These are phyloP conservation scores for Epichloe sp. DNA, from an alignment of 2,329 filamentous ascomycete species.

Conservation along the genomic window DNA sequence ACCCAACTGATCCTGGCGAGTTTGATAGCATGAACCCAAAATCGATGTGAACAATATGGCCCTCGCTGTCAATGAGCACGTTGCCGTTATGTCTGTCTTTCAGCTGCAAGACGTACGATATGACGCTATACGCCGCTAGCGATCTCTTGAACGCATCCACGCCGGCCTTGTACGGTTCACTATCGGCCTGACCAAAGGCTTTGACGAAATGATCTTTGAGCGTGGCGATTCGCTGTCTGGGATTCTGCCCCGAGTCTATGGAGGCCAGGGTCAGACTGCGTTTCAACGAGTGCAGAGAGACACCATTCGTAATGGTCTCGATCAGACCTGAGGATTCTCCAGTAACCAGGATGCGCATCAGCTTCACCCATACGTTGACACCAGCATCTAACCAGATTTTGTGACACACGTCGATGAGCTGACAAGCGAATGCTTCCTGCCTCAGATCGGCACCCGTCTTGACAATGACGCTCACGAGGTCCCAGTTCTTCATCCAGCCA, in stretches of 20 bases:
- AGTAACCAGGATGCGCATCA: conserved; percentile 77
- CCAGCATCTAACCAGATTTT: conserved; percentile 68
- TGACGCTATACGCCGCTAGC: conserved; percentile 75
- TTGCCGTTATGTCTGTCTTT: conserved; percentile 84
- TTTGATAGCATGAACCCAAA: conserved; percentile 87
- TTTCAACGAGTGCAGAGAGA: conserved; percentile 77
- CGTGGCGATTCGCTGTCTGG: conserved; percentile 63
- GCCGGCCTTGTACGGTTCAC: conserved; percentile 55
- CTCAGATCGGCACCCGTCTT: conserved; percentile 75
- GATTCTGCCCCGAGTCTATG: conserved; percentile 60
- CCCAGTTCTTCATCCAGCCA: conserved; percentile 85
- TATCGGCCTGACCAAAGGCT: conserved; percentile 59
- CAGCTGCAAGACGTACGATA: conserved; percentile 71
- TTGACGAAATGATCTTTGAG: conserved; percentile 73
- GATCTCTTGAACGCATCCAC: conserved; percentile 69
- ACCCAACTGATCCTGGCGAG: conserved; percentile 70
- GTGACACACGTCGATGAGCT: conserved; percentile 68
- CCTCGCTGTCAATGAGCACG: conserved; percentile 72
- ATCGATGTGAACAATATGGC: conserved; percentile 79
- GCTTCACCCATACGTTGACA: conserved; percentile 74
- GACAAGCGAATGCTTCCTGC: conserved; percentile 78
- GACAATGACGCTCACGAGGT: conserved; percentile 74
- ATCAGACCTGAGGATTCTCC: conserved; percentile 75
- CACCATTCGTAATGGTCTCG: conserved; percentile 79
- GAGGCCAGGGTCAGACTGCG: conserved; percentile 65